A percentile compares a stretch with the other conserved stretches of the same genome.
Conservation (phyloP, 2,329 filamentous ascomycete species). For the Ambrosiella beaveri region DNA sequence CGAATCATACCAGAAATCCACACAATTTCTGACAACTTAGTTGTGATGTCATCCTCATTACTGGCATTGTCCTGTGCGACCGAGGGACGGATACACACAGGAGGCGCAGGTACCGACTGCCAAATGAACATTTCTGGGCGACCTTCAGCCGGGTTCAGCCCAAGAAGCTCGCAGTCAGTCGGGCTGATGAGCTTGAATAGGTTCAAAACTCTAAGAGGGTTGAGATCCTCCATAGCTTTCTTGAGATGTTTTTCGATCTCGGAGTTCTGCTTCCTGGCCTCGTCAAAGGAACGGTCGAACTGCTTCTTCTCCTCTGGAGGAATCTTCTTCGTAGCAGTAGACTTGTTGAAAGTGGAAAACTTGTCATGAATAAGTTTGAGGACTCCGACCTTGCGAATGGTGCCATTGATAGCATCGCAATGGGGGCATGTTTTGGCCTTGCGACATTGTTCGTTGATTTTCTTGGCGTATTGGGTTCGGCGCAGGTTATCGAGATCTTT, state of each 20-base stretch:
- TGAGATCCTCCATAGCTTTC: constrained; percentile 87
- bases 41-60: constrained; percentile 91
- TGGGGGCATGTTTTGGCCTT: constrained; percentile 71
- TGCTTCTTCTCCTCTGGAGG: constrained; percentile 64
- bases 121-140: constrained; percentile 94
- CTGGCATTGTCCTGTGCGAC: constrained; percentile 85
- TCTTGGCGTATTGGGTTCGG: constrained; percentile 68
- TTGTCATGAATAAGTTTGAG: constrained; percentile 91
- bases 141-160: constrained; percentile 70
- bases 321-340: constrained; percentile 69
- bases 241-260: constrained; percentile 83
- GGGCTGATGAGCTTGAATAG: constrained; percentile 77
- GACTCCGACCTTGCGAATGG: constrained; percentile 81
- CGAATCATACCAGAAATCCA: constrained; percentile 79
- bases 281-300: constrained; percentile 72
- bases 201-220: constrained; percentile 73
- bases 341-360: constrained; percentile 74
- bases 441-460: constrained; percentile 73
- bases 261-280: constrained; percentile 57
- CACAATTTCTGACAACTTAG: constrained; percentile 91
- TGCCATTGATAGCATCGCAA: constrained; percentile 70
- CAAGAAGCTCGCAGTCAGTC: constrained; percentile 77
- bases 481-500: constrained; percentile 76
- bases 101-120: constrained; percentile 88
- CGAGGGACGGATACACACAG: constrained; percentile 83